These are phyloP conservation scores for barrel medic (Medicago truncatula) DNA, from an alignment of 306 rosid genomes.

Conservation along the genomic window MtrunA17r5.0-ANR NC_053044.1:56356501-56357000, in stretches of 20 bases:
- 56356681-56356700: not conserved
- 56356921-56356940: constrained; percentile 94
- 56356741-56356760: constrained; percentile 92
- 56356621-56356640: no score
- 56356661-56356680: not conserved
- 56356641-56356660: not conserved
- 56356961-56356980: not conserved
- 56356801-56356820: not conserved
- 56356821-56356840: not conserved
- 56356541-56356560: constrained; percentile 75
- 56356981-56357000: not conserved
- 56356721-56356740: constrained; percentile 91
- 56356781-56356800: constrained; percentile 83
- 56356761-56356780: constrained; percentile 99
- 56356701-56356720: constrained; percentile 13
- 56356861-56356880: constrained; percentile 86
- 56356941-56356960: constrained; percentile 48
- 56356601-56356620: no score
- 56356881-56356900: constrained; percentile 93
- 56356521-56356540: constrained; percentile 90
- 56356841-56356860: constrained; percentile 32
- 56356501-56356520: constrained; percentile 72
- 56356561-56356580: constrained; percentile 86
- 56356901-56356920: constrained; percentile 97
- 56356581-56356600: constrained; percentile 51